These are phyloP conservation scores for Melocanna baccifera DNA, from an alignment of 176 grass and related monocot species.

Conservation along the genomic window DNA sequence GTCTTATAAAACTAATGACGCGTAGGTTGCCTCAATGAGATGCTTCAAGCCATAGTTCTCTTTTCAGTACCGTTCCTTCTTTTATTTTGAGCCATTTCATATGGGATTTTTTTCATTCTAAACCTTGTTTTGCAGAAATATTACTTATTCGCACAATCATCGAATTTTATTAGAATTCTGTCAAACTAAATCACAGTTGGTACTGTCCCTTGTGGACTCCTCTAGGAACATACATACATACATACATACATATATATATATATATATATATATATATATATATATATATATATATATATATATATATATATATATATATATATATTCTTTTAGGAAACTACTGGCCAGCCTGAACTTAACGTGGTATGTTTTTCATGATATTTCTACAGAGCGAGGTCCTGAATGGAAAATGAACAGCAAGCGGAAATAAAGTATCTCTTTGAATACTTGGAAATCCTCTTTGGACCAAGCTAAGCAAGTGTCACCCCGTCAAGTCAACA, in stretches of 20 bases:
- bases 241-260: too few species aligned
- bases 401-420: constrained; percentile 12
- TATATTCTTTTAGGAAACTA: too few species aligned
- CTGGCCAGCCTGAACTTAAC: neutral
- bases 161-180: neutral
- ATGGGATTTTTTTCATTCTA: neutral
- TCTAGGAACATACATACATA: too few species aligned
- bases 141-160: neutral
- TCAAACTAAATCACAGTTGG: neutral
- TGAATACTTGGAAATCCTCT: constrained; percentile 11
- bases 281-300: too few species aligned
- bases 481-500: neutral
- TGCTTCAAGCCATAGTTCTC: neutral
- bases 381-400: constrained; percentile 7
- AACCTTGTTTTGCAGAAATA: neutral
- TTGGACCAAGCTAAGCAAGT: constrained; percentile 30
- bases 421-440: neutral
- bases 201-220: neutral
- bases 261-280: too few species aligned
- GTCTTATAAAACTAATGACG: neutral
- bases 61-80: neutral
- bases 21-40: neutral
- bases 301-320: too few species aligned
- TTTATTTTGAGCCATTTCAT: neutral
- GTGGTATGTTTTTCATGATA: neutral